Percentiles rank a stretch among this genome's conserved stretches.
phyloP scores from a whole-genome alignment of 495 filamentous ascomycete genomes.

The Podospora sp. region DNA sequence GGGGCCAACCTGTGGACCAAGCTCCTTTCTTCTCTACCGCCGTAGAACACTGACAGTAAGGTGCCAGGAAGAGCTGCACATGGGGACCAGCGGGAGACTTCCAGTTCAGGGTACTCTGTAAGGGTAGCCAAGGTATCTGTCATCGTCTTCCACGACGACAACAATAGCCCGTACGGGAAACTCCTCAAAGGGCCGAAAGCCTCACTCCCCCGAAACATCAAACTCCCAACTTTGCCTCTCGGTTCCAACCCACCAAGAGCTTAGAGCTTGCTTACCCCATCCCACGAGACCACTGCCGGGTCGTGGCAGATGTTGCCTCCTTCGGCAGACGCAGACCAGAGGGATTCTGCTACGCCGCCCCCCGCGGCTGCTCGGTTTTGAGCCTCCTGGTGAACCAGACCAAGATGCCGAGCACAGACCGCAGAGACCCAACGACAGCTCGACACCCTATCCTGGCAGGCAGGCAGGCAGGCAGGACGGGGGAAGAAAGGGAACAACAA shows the following conservation, averaged over 20 bases:
- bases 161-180: too few relatives aligned
- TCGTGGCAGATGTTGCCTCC: neutral
- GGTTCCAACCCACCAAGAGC: neutral
- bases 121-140: too few relatives aligned
- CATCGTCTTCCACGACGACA: too few relatives aligned
- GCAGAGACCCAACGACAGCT: neutral
- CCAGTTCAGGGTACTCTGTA: too few relatives aligned
- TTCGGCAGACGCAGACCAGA: too few relatives aligned
- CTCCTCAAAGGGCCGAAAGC: neutral
- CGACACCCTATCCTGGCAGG: neutral
- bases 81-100: too few relatives aligned
- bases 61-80: too few relatives aligned
- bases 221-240: neutral
- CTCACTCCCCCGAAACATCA: neutral
- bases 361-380: neutral
- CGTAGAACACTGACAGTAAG: too few relatives aligned
- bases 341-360: neutral
- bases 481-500: neutral
- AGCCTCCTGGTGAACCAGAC: too few relatives aligned
- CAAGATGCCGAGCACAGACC: neutral
- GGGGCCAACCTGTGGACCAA: neutral
- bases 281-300: conserved; percentile 4
- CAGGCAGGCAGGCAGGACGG: neutral
- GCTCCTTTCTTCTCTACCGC: neutral
- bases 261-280: neutral